A percentile compares a stretch with the other conserved stretches of the same genome.
These are phyloP conservation scores for Mortierella antarctica DNA, from an alignment of 192 early-diverging fungal genomes.

Conservation along the genomic window DNA sequence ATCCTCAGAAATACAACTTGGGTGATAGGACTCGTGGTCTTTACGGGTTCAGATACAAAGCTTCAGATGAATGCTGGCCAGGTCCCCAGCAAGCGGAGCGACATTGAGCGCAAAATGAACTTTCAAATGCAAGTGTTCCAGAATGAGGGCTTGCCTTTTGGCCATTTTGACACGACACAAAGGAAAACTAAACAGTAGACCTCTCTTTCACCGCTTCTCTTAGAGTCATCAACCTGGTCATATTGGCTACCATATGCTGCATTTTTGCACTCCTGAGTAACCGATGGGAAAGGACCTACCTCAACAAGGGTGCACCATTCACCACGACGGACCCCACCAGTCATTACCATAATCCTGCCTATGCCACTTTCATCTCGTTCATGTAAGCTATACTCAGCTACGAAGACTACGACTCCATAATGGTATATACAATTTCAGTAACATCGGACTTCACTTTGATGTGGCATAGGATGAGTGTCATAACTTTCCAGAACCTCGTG, in stretches of 20 bases:
- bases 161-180: not conserved
- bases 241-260: constrained; percentile 36
- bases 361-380: too few species aligned
- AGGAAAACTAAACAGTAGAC: not conserved
- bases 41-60: constrained; percentile 82
- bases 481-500: too few species aligned
- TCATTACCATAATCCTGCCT: too few species aligned
- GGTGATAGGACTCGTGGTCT: constrained; percentile 77
- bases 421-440: too few species aligned
- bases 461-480: too few species aligned
- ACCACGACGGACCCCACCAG: too few species aligned
- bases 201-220: constrained; percentile 59
- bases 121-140: constrained; percentile 63
- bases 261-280: too few species aligned
- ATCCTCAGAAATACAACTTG: constrained; percentile 80
- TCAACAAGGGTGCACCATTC: too few species aligned
- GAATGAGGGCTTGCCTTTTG: not conserved
- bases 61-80: constrained; percentile 80
- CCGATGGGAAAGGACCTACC: too few species aligned
- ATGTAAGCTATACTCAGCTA: too few species aligned
- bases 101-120: constrained; percentile 79
- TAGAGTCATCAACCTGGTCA: constrained; percentile 76
- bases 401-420: too few species aligned
- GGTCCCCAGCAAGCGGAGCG: constrained; percentile 74
- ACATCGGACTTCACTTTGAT: too few species aligned